These are phyloP conservation scores for Castanea crenata DNA, from an alignment of 306 rosid genomes.

Conservation along the genomic window DNA sequence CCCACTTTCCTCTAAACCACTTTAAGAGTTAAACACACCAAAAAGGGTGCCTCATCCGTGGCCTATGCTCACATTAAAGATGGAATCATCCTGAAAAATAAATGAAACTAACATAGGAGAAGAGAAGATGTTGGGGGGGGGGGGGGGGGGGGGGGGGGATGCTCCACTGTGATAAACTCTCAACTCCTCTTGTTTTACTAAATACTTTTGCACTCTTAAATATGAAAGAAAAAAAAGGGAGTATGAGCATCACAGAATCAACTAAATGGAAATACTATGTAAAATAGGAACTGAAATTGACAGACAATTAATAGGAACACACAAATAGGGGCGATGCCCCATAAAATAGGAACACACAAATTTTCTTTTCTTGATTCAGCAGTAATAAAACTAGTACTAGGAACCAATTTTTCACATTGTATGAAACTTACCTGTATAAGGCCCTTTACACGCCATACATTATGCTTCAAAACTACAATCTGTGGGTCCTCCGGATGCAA, in stretches of 20 bases:
- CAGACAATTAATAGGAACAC: not conserved
- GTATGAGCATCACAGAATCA: not conserved
- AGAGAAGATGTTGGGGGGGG: not conserved
- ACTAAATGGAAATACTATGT: not conserved
- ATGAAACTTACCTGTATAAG: conserved; percentile 61
- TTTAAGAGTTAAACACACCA: not conserved
- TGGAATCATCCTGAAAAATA: not conserved
- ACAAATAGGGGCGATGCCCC: not conserved
- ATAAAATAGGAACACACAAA: conserved; percentile 4
- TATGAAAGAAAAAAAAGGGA: not conserved
- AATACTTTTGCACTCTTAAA: not conserved
- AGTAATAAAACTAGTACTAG: conserved; percentile 4
- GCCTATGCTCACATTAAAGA: not conserved
- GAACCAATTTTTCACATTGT: not conserved
- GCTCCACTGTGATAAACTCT: not conserved
- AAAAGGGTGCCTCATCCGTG: not conserved
- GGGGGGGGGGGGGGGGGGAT: no score
- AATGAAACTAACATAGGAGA: not conserved
- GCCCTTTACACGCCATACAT: conserved; percentile 92
- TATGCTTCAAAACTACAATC: conserved; percentile 84
- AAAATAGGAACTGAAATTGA: not conserved
- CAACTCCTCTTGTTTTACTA: not conserved
- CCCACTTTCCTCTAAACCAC: not conserved
- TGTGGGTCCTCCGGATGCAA: conserved; percentile 83
- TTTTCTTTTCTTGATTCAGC: not conserved